A percentile compares a stretch with the other conserved stretches of the same genome.
These are phyloP conservation scores for Chalaropsis thielavioides DNA, from an alignment of 2,329 filamentous ascomycete species.

Conservation along the genomic window DNA sequence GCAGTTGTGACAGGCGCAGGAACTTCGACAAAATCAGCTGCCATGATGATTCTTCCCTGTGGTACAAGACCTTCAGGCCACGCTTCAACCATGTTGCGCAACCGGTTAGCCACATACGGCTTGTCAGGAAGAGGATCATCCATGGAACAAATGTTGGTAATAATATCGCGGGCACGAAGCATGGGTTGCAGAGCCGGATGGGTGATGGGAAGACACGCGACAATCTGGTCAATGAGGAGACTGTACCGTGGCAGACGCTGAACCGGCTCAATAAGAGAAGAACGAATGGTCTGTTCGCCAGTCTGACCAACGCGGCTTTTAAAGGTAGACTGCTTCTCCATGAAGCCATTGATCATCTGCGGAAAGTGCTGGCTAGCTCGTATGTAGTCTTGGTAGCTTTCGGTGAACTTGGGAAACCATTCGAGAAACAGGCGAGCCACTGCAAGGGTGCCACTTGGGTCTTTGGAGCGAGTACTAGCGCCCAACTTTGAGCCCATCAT, in stretches of 20 bases:
- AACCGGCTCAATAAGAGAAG: slow-evolving; percentile 87
- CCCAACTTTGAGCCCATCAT: slow-evolving; percentile 31
- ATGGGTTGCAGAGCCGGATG: slow-evolving; percentile 74
- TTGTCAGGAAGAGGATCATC: slow-evolving; percentile 58
- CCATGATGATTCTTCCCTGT: slow-evolving; percentile 63
- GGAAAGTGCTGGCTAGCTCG: slow-evolving; percentile 78
- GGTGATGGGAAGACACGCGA: slow-evolving; percentile 67
- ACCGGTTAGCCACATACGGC: slow-evolving; percentile 55
- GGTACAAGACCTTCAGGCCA: slow-evolving; percentile 63
- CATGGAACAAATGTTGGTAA: slow-evolving; percentile 92
- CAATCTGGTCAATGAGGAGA: slow-evolving; percentile 89
- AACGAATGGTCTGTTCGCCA: slow-evolving; percentile 81
- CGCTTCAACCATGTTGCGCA: slow-evolving; percentile 60
- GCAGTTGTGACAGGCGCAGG: slow-evolving; percentile 47
- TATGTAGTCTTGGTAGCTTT: slow-evolving; percentile 88
- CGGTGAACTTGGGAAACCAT: slow-evolving; percentile 85
- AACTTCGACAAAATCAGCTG: slow-evolving; percentile 66
- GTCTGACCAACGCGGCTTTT: slow-evolving; percentile 64
- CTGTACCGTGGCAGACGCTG: slow-evolving; percentile 90
- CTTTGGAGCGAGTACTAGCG: slow-evolving; percentile 38
- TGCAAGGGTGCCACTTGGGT: slow-evolving; percentile 62
- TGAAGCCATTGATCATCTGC: slow-evolving; percentile 61
- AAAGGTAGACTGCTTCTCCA: slow-evolving; percentile 71
- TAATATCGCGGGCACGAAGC: slow-evolving; percentile 79
- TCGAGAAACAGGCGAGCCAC: slow-evolving; percentile 72